These are phyloP conservation scores for Ambispora gerdemannii DNA, from an alignment of 192 early-diverging fungal genomes.

Conservation along the genomic window DNA sequence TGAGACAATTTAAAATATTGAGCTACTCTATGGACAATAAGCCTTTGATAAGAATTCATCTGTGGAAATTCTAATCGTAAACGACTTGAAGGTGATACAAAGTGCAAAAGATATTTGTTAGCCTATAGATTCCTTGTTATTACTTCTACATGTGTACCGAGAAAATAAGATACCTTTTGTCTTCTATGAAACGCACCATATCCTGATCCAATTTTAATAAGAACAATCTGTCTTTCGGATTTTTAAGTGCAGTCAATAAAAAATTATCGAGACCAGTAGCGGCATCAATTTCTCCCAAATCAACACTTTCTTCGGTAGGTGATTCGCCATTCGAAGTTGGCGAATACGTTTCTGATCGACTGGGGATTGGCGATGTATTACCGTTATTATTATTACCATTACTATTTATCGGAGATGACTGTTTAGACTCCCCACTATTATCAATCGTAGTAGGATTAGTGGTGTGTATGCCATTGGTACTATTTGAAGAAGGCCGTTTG, in stretches of 20 bases:
- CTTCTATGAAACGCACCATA: constrained; percentile 57
- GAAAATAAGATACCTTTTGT: constrained; percentile 46
- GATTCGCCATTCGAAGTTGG: constrained; percentile 16
- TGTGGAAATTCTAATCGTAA: constrained; percentile 56
- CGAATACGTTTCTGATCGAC: constrained; percentile 17
- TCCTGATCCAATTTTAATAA: constrained; percentile 67
- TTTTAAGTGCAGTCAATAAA: constrained; percentile 57
- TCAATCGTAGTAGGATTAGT: constrained; percentile 2
- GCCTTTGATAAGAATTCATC: constrained; percentile 74
- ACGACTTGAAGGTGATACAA: constrained; percentile 38
- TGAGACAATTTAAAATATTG: constrained; percentile 65
- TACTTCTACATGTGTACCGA: too few species aligned
- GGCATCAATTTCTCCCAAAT: constrained; percentile 32
- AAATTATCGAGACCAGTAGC: constrained; percentile 54
- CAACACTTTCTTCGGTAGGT: constrained; percentile 2
- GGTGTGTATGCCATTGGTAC: constrained; percentile 1
- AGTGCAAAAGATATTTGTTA: background rate
- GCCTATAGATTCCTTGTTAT: background rate
- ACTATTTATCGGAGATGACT: too few species aligned
- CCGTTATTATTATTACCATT: too few species aligned
- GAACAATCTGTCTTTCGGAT: constrained; percentile 63
- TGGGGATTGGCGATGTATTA: background rate
- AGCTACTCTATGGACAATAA: constrained; percentile 69
- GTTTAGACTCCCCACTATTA: too few species aligned
- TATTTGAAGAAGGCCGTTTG: background rate